A percentile compares a stretch with the other conserved stretches of the same genome.
Evolutionary conservation across 2,329 filamentous ascomycete genomes (phyloP).

Genomic region (Anthostomella pinea): DNA sequence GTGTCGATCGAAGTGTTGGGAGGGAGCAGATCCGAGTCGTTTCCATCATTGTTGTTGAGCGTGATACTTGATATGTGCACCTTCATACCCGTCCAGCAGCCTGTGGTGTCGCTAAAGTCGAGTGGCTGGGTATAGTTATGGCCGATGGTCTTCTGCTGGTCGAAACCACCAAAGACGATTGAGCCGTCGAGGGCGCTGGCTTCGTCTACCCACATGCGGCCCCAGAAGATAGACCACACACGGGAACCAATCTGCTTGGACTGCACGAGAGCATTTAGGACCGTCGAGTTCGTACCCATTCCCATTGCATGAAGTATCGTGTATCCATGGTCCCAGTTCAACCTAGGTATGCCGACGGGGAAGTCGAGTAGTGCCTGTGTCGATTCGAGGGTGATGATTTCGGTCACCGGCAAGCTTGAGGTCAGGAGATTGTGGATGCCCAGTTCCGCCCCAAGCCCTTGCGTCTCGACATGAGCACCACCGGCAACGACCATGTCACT

Average conservation of each 20-base stretch:
- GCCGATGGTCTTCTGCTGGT: conserved; percentile 30
- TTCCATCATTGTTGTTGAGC: conserved; percentile 29
- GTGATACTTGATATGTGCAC: conserved; percentile 21
- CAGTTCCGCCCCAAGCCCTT: conserved; percentile 2
- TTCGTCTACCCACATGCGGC: conserved; percentile 27
- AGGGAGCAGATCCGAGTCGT: conserved; percentile 26
- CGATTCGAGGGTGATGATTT: background rate
- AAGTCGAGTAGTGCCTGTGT: no score
- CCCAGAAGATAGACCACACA: conserved; percentile 36
- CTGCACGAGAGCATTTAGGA: conserved; percentile 10
- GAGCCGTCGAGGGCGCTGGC: conserved; percentile 27
- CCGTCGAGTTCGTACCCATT: conserved; percentile 13
- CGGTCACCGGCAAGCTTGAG: conserved; percentile 5
- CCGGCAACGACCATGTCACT: conserved; percentile 10
- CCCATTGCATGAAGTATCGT: conserved; percentile 15
- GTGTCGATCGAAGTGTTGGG: conserved; percentile 19
- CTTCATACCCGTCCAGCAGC: conserved; percentile 30
- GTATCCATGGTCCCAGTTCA: conserved; percentile 9
- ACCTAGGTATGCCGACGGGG: conserved; percentile 10
- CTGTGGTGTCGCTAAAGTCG: conserved; percentile 22
- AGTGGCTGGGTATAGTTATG: conserved; percentile 27
- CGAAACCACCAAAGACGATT: conserved; percentile 33
- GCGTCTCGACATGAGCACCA: conserved; percentile 8
- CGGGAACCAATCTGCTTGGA: conserved; percentile 11
- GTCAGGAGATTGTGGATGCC: conserved; percentile 8